Evolutionary conservation across 495 filamentous ascomycete species (phyloP).

Genomic region (Talaromyces proteolyticus): DNA sequence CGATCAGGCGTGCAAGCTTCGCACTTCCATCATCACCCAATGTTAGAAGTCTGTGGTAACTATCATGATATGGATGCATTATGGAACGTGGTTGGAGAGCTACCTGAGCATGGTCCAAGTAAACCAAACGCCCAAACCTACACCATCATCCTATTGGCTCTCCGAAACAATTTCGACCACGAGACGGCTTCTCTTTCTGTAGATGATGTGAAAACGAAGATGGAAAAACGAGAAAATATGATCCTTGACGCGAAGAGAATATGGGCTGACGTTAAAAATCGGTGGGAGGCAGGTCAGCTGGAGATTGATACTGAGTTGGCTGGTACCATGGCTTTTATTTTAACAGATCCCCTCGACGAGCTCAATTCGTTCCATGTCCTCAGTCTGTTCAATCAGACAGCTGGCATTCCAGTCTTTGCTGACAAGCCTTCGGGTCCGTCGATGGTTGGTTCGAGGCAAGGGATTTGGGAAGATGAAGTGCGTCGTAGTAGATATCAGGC

Average conservation of each 20-base stretch:
- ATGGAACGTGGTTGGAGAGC: constrained; percentile 60
- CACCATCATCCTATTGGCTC: constrained; percentile 71
- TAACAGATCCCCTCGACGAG: constrained; percentile 52
- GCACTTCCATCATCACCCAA: constrained; percentile 79
- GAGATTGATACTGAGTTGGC: constrained; percentile 68
- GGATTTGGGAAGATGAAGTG: not conserved
- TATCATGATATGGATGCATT: constrained; percentile 67
- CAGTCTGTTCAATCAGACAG: constrained; percentile 68
- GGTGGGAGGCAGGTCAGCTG: constrained; percentile 65
- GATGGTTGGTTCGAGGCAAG: not conserved
- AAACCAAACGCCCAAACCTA: constrained; percentile 68
- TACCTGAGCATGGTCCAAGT: constrained; percentile 54
- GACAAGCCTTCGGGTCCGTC: constrained; percentile 14
- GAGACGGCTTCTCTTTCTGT: constrained; percentile 19
- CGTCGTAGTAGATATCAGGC: not conserved
- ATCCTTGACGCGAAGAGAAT: constrained; percentile 57
- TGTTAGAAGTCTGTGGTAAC: constrained; percentile 70
- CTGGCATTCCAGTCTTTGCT: constrained; percentile 51
- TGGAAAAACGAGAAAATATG: constrained; percentile 23
- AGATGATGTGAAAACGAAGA: constrained; percentile 27
- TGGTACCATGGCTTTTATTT: constrained; percentile 66
- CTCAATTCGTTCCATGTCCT: constrained; percentile 65
- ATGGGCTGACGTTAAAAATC: constrained; percentile 72
- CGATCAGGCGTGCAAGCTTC: constrained; percentile 56
- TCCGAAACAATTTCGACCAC: constrained; percentile 34